Evolutionary conservation across 192 early-diverging fungal species (phyloP), one percentile per base, ranked within the genome.

Genomic region (Mortierella antarctica): DNA sequence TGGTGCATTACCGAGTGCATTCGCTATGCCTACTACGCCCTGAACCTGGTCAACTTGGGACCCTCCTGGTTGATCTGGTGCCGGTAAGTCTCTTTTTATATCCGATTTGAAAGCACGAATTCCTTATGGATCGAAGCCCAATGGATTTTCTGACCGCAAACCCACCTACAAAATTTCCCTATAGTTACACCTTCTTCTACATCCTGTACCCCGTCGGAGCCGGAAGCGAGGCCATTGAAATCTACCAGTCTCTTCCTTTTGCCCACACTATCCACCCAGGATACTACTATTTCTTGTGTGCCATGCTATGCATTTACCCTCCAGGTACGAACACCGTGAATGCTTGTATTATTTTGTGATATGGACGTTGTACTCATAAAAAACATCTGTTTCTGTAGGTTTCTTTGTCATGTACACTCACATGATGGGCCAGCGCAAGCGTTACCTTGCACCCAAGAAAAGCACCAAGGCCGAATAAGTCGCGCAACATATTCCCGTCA

Each of bases 171-270:
- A 49, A 61, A 48, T 47, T 42, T 80, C 48, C 20, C 66, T 82
- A 47, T 73, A 91, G 97, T 70, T 99, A 99, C 85, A 97, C 92
- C 62, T 94, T 97, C 80, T 99, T 99, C 86, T 95, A 90, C 70
- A 84, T 96, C 23, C 87, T 99, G 42, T 99, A 99, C 82, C 97
- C 97, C 39, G 62, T 92, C 13, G 97, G 97, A 60, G 96, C 96
- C 41, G 85, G 88, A 55, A 92, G 91, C 49, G 97, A 99, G 86
- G 84, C 91, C 53, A 81, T 94, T 60, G 87, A 96, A 74, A 83
- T 94, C 61, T 94, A 89, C 79, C 89, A 89, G 49, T 87, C 90
- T 44, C 82, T 92, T 71, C 95, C 88, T 17, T 91, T 87, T 64
- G 86, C 88, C 44, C 78, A 85, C 52, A 83, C 74, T 44, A 83